A percentile compares a stretch with the other conserved stretches of the same genome.
Conservation (phyloP, 148 eudicot species). For the Vaccinium corymbosum region DNA sequence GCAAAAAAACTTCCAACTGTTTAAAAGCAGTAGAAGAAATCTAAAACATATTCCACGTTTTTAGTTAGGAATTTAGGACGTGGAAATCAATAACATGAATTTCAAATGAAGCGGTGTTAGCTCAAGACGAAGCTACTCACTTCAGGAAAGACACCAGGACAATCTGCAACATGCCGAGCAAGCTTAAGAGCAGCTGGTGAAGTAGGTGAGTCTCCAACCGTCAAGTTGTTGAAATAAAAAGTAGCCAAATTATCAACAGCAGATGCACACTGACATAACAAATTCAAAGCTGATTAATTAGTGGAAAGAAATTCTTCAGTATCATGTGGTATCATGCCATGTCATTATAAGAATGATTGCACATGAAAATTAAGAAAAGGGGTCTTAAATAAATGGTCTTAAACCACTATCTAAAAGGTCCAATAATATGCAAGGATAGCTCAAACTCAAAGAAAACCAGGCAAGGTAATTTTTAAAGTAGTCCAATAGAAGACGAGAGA, state of each 20-base stretch:
- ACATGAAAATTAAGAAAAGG: neutral
- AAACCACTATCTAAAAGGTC: neutral
- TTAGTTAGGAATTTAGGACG: neutral
- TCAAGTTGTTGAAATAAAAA: conserved; percentile 86
- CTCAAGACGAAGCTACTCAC: conserved; percentile 42
- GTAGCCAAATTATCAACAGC: conserved; percentile 92
- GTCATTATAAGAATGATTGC: conserved; percentile 4
- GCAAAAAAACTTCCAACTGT: neutral
- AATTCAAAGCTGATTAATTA: conserved; percentile 3
- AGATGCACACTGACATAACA: conserved; percentile 70
- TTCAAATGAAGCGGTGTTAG: conserved; percentile 6
- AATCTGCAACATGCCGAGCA: conserved; percentile 76
- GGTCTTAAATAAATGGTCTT: neutral
- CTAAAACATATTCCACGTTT: neutral
- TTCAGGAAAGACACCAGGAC: conserved; percentile 80
- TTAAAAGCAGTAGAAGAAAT: neutral
- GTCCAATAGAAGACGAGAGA: neutral
- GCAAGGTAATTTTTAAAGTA: neutral
- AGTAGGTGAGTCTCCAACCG: conserved; percentile 82
- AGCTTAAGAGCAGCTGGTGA: conserved; percentile 78
- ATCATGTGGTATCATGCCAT: neutral
- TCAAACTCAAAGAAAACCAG: neutral
- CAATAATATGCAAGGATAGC: neutral
- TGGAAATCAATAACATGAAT: neutral
- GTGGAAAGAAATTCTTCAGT: neutral